A percentile compares a stretch with the other conserved stretches of the same genome.
Conservation (phyloP, 1,139 yeast genomes). For the Saccharomyces pastorianus region DNA sequence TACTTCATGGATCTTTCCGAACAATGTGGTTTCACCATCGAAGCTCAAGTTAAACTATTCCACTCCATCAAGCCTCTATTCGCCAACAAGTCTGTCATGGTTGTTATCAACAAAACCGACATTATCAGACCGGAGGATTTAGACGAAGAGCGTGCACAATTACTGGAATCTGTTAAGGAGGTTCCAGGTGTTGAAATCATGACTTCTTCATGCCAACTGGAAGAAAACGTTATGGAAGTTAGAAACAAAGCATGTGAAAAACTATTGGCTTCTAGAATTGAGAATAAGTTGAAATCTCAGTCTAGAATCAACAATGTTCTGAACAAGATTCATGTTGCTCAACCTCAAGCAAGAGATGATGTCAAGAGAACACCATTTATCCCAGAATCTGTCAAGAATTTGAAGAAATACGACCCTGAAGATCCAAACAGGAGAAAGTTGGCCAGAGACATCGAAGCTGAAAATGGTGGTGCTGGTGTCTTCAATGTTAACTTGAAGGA, state of each 20-base stretch:
- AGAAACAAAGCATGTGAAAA: constrained; percentile 97
- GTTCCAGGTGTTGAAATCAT: constrained; percentile 83
- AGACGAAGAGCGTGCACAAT: constrained; percentile 63
- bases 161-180: constrained; percentile 53
- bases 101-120: constrained; percentile 92
- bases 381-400: constrained; percentile 60
- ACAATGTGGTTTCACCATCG: constrained; percentile 97
- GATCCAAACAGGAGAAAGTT: constrained; percentile 79
- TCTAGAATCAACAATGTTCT: constrained; percentile 82
- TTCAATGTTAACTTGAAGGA: constrained; percentile 89
- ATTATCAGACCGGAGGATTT: constrained; percentile 79
- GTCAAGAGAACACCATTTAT: constrained; percentile 68
- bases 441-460: constrained; percentile 84
- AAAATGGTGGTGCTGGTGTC: constrained; percentile 98
- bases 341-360: constrained; percentile 85
- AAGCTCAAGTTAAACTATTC: constrained; percentile 93
- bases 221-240: constrained; percentile 91
- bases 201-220: constrained; percentile 89
- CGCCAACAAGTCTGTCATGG: constrained; percentile 92
- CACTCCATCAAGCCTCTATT: constrained; percentile 94
- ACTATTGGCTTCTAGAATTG: constrained; percentile 88
- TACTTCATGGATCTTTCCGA: constrained; percentile 98
- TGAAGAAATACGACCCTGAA: constrained; percentile 61
- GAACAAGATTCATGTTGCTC: constrained; percentile 91
- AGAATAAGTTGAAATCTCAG: constrained; percentile 90